A percentile compares a stretch with the other conserved stretches of the same genome.
Conservation (phyloP, 2,329 filamentous ascomycete genomes). For the Alternaria alternata region DNA sequence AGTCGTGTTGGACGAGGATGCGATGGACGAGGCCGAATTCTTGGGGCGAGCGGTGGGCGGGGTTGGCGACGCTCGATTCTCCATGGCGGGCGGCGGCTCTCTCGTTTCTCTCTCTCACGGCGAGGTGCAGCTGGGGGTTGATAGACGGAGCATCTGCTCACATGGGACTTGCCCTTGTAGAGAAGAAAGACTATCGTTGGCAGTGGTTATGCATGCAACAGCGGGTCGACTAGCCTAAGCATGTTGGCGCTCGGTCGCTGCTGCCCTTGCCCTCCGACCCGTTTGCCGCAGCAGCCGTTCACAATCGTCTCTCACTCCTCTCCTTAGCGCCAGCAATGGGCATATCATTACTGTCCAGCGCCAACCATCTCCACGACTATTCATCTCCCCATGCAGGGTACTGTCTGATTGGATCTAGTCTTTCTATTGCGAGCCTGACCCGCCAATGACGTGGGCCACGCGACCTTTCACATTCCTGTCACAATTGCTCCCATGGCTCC, state of each 20-base stretch:
- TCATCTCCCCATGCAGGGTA: slow-evolving; percentile 11
- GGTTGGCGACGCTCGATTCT: slow-evolving; percentile 42
- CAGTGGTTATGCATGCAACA: slow-evolving; percentile 20
- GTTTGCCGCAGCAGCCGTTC: slow-evolving; percentile 24
- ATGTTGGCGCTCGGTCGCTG: slow-evolving; percentile 18
- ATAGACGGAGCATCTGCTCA: slow-evolving; percentile 25
- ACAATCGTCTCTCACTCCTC: slow-evolving; percentile 7
- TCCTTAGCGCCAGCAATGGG: slow-evolving; percentile 13
- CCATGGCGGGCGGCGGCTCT: slow-evolving; percentile 37
- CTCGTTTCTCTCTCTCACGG: slow-evolving; percentile 12
- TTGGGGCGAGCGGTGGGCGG: slow-evolving; percentile 43
- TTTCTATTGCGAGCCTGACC: neutral
- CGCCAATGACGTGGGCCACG: slow-evolving; percentile 18
- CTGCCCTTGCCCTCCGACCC: slow-evolving; percentile 18
- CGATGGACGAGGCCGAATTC: slow-evolving; percentile 39
- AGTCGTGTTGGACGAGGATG: slow-evolving; percentile 37
- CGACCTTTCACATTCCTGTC: slow-evolving; percentile 7
- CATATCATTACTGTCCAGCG: slow-evolving; percentile 6
- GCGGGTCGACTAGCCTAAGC: slow-evolving; percentile 17
- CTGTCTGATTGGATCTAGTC: slow-evolving; percentile 1
- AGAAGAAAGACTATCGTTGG: slow-evolving; percentile 21
- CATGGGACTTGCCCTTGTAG: slow-evolving; percentile 28
- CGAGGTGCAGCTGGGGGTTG: slow-evolving; percentile 23
- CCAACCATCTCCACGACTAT: slow-evolving; percentile 13
- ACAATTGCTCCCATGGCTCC: neutral